Percentiles rank a stretch among this genome's conserved stretches.
phyloP scores from a whole-genome alignment of 2,329 filamentous ascomycete species.

The Neurospora sp. region DNA sequence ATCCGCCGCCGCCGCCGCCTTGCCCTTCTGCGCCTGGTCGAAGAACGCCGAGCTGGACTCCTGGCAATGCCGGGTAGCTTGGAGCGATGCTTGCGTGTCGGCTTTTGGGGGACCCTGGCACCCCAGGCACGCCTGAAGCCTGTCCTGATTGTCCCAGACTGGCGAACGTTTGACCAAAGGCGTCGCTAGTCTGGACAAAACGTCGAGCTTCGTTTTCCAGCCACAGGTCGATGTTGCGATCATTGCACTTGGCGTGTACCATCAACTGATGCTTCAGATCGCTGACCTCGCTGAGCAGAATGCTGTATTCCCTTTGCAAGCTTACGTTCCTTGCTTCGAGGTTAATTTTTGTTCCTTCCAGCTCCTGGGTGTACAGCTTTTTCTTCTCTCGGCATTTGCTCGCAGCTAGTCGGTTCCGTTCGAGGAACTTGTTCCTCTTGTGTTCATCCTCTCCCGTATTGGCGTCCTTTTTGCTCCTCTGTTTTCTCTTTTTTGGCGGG shows the following conservation, averaged over 20 bases:
- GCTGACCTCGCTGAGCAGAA: slow-evolving; percentile 34
- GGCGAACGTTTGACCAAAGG: slow-evolving; percentile 11
- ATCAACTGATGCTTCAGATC: slow-evolving; percentile 42
- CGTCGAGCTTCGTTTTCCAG: slow-evolving; percentile 40
- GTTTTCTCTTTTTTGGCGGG: slow-evolving; percentile 21
- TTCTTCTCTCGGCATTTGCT: slow-evolving; percentile 66
- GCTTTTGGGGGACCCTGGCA: slow-evolving; percentile 9
- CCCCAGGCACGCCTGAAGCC: not conserved
- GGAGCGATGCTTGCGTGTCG: slow-evolving; percentile 15
- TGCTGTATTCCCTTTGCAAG: slow-evolving; percentile 34
- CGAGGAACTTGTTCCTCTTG: slow-evolving; percentile 50
- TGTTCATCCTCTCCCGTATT: slow-evolving; percentile 22
- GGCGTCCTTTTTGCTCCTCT: slow-evolving; percentile 13
- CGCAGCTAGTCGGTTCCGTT: slow-evolving; percentile 63
- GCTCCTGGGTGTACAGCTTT: slow-evolving; percentile 41
- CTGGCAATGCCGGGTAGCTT: slow-evolving; percentile 9
- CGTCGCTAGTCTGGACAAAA: slow-evolving; percentile 28
- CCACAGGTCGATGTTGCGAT: slow-evolving; percentile 44
- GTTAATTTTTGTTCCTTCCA: slow-evolving; percentile 35
- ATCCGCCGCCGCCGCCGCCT: slow-evolving; percentile 9
- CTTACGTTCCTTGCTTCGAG: slow-evolving; percentile 34
- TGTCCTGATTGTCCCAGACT: slow-evolving; percentile 1
- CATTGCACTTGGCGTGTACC: slow-evolving; percentile 41
- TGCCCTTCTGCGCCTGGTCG: slow-evolving; percentile 10
- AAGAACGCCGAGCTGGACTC: slow-evolving; percentile 8